Evolutionary conservation across 208 protist genomes (phyloP).

Genomic region (Histomonas meleagridis): DNA sequence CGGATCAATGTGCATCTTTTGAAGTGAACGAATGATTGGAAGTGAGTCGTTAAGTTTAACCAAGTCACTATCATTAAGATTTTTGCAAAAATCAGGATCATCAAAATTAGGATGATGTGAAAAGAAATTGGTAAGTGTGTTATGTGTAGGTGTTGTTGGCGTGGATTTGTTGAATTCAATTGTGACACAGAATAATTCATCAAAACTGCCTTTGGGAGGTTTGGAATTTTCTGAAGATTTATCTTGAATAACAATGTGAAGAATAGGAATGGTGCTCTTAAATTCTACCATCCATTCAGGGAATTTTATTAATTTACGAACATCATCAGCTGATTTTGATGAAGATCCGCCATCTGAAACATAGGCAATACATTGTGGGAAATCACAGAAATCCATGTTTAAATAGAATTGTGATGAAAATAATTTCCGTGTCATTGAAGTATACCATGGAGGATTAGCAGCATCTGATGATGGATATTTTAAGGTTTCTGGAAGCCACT

Average conservation of each 20-base stretch:
- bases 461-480: background rate
- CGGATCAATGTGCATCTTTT: background rate
- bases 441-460: background rate
- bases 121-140: too few species aligned
- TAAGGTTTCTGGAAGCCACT: background rate
- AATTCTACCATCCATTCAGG: constrained; percentile 28
- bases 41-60: background rate
- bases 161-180: too few species aligned
- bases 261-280: background rate
- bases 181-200: too few species aligned
- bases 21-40: background rate
- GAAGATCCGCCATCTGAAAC: background rate
- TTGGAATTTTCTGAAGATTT: too few species aligned
- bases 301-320: background rate
- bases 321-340: background rate
- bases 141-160: too few species aligned
- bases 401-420: background rate
- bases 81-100: background rate
- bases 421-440: background rate
- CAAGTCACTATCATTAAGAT: background rate
- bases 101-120: background rate
- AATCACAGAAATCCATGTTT: background rate
- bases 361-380: background rate
- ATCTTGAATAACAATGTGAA: background rate
- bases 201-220: background rate